Evolutionary conservation across 441 rosid species (phyloP).

Genomic region (Capsella rubella): DNA sequence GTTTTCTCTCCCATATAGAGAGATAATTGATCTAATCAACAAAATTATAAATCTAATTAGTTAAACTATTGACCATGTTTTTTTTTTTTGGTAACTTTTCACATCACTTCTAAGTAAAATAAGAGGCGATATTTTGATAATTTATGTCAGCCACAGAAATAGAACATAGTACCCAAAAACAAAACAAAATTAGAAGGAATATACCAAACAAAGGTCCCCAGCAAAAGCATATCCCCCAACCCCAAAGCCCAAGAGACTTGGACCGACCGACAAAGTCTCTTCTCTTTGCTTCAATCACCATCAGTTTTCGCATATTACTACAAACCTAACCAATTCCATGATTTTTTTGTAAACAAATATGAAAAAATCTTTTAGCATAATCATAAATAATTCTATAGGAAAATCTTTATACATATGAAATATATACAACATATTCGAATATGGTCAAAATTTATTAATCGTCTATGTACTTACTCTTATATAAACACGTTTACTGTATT

Average conservation of each 20-base stretch:
- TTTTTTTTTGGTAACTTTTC: neutral
- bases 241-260: constrained; percentile 21
- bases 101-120: neutral
- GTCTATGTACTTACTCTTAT: neutral
- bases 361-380: neutral
- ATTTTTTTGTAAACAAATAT: neutral
- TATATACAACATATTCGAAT: constrained; percentile 3
- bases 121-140: neutral
- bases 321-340: no score
- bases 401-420: neutral
- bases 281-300: constrained; percentile 20
- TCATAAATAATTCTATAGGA: neutral
- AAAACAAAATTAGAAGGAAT: constrained; percentile 12
- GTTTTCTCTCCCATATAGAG: neutral
- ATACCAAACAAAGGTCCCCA: constrained; percentile 38
- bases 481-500: neutral
- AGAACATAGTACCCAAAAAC: constrained; percentile 2
- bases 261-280: constrained; percentile 7
- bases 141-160: constrained; percentile 28
- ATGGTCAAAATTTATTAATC: constrained; percentile 4
- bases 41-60: neutral
- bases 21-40: neutral
- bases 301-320: neutral
- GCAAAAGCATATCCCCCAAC: constrained; percentile 43
- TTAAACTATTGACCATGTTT: neutral